Base-by-base conservation (phyloP, 805 yeast genomes). In the Debaryomyces hansenii region DNA sequence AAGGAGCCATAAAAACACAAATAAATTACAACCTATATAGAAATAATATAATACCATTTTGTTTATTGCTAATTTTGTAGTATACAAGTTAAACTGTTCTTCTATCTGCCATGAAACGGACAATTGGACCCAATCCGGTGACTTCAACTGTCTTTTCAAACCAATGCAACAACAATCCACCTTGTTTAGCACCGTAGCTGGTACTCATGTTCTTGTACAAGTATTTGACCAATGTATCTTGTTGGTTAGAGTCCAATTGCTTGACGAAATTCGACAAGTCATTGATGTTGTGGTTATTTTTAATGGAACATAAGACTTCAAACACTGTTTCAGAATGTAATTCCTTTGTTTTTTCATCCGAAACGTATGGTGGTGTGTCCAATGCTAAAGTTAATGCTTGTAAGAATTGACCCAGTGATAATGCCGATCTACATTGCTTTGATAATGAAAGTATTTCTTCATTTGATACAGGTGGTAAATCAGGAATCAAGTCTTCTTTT, bases 81-180 rank as follows among this genome's bases (percentile, higher is more conserved):
- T 31, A 31, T 31, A 31, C 34, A 31, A 34, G 24, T 46, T 66
- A 88, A 29, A 89, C 85, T 4, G 89, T 80, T 63, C 94, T 79
- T 70, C 96, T 82, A 68, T 92, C 98, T 37, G 90, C 80, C 67
- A 90, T 76, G 66, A 83, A 90, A 56, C 96, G 82, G 42, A 87
- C 87, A 55, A 94, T 84, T 37, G 96, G 87, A 10, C 96, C 96
- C 61, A 86, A 84, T 15, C 98, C 98, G 12, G 91, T 81, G 16
- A 80, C 70, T 50, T 86, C 95, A 32, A 89, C 84, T 15, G 92
- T 80, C 68, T 90, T 90, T 56, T 92, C 97, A 62, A 85, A 89
- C 99, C 99, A 94, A 28, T 85, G 81, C 56, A 94, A 79, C 55
- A 94, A 66, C 40, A 85, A 76, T 40, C 96, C 96, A 15, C 97